Conservation (phyloP, 1,284 basidiomycete species). For the Phellinidium pouzarii region DNA sequence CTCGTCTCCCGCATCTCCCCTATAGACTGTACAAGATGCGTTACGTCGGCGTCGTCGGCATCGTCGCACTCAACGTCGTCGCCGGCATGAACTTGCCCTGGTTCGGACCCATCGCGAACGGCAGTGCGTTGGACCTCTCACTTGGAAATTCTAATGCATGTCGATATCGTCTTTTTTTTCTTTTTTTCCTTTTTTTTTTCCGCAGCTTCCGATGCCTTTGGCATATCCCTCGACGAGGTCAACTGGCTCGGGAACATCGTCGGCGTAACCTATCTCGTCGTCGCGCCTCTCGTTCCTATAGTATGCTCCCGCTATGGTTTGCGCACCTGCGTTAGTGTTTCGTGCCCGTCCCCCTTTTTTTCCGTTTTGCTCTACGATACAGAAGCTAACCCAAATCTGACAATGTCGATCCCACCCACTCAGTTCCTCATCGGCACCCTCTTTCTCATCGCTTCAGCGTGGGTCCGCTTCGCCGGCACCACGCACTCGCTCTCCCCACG, state of each 20-base stretch:
- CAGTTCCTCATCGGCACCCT: conserved; percentile 50
- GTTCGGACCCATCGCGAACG: conserved; percentile 73
- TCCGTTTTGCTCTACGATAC: no score
- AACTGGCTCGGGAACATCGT: conserved; percentile 74
- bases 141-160: neutral
- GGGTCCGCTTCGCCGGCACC: conserved; percentile 73
- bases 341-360: neutral
- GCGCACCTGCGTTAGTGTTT: conserved; percentile 44
- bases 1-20: neutral
- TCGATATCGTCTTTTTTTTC: neutral
- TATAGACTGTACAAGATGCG: conserved; percentile 50
- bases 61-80: conserved; percentile 58
- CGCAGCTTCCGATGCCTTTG: conserved; percentile 52
- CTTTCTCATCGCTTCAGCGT: conserved; percentile 52
- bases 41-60: conserved; percentile 54
- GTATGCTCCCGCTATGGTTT: conserved; percentile 55
- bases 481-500: conserved; percentile 38
- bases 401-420: no score
- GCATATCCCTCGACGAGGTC: conserved; percentile 55
- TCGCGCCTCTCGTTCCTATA: conserved; percentile 49
- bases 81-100: conserved; percentile 59
- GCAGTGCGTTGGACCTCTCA: conserved; percentile 35
- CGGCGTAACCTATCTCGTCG: conserved; percentile 53
- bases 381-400: no score
- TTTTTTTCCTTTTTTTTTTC: neutral